Evolutionary conservation across 2,329 filamentous ascomycete genomes (phyloP), one percentile per base, ranked within the genome.

Genomic region (Stenocarpella maydis): DNA sequence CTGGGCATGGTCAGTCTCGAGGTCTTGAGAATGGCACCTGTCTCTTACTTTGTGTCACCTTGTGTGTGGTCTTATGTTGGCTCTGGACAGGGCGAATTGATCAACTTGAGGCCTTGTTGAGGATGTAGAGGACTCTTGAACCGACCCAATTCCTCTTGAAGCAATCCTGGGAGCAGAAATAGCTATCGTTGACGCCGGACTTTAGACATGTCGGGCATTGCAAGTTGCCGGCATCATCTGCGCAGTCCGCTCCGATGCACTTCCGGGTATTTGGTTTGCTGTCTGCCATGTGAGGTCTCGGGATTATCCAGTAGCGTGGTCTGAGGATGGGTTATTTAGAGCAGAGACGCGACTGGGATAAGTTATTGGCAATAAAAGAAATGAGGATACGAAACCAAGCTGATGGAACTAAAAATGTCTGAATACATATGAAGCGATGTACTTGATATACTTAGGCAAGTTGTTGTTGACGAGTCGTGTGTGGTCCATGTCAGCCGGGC

Each of bases 101-200:
- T 75, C 70, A 75, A 74, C 60, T 65, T 26, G 17, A n/a, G 55
- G 37, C 54, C 14, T 10, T 10, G 21, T 24, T 2, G 14, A 3
- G n/a, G 12, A 12, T 9, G 34, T 14, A 34, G 26, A 41, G 19
- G 14, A 41, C 12, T 15, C 4, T 41, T 39, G 54, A 75, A 72
- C 88, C 75, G 89, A 98, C 96, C 96, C 96, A 99, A 85, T 94
- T 99, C 81, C 90, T 91, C 87, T 98, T 98, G 84, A 99, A 99
- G 85, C 96, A 99, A 75, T 98, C 96, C 81, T 99, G 96, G 34
- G 94, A 94, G 85, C 96, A 99, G 84, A 98, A 99, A 82, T 90
- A 98, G 83, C 94, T 97, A 77, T 96, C 93, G 78, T 94, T 90
- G 76, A 90, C 91, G 65, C 92, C 93, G 52, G 95, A 84, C 83